Evolutionary conservation across 164 flowering plant species (phyloP).

Genomic region (Magnolia sinica): DNA sequence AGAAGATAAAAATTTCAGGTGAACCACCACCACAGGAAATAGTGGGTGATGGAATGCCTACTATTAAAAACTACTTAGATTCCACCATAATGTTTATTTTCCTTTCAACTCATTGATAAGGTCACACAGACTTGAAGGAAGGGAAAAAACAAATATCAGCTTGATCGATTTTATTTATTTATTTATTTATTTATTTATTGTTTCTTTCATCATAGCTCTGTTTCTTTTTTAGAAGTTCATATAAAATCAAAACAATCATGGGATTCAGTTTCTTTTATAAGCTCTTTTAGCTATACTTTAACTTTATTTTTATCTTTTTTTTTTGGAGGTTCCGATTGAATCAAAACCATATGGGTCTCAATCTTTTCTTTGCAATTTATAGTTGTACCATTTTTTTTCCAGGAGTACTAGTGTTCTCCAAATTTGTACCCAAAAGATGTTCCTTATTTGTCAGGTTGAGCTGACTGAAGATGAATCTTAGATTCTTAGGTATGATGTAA

Average conservation of each 20-base stretch:
- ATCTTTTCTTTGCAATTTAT: not conserved
- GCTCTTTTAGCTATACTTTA: not conserved
- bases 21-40: too few relatives aligned
- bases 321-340: not conserved
- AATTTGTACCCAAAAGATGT: not conserved
- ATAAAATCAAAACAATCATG: not conserved
- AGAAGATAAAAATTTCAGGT: too few relatives aligned
- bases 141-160: too few relatives aligned
- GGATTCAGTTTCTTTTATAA: not conserved
- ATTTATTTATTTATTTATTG: too few relatives aligned
- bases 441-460: not conserved
- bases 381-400: not conserved
- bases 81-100: too few relatives aligned
- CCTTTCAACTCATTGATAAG: too few relatives aligned
- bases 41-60: too few relatives aligned
- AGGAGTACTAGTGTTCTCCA: constrained; percentile 2
- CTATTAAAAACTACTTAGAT: too few relatives aligned
- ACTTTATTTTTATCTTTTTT: not conserved
- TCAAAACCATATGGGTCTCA: not conserved
- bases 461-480: not conserved
- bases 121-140: too few relatives aligned
- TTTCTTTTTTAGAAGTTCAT: not conserved
- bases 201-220: not conserved
- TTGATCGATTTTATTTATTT: too few relatives aligned
- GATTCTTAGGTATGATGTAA: too few relatives aligned